Conservation (phyloP, 2,329 filamentous ascomycete genomes). For the Neoscytalidium dimidiatum region DNA sequence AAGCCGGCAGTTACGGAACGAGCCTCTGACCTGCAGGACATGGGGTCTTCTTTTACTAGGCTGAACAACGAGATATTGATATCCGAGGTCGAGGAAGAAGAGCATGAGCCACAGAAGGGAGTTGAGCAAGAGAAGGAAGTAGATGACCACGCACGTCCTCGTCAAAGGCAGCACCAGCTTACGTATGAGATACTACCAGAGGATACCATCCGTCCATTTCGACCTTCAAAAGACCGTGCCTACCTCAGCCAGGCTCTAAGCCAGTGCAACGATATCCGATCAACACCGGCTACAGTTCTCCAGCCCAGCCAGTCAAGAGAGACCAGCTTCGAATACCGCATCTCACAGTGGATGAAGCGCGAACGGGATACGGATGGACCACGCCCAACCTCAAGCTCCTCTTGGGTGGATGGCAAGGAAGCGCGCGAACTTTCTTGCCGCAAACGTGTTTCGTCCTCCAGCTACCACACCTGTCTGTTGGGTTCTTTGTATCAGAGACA, state of each 20-base stretch:
- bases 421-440: neutral
- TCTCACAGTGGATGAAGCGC: constrained; percentile 1
- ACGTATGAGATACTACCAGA: neutral
- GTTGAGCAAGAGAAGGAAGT: neutral
- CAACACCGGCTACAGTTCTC: neutral
- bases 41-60: neutral
- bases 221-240: neutral
- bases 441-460: constrained; percentile 2
- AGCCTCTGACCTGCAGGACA: too few species aligned
- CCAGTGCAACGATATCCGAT: neutral
- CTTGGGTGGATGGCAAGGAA: neutral
- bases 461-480: neutral
- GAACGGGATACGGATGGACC: neutral
- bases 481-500: neutral
- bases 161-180: neutral
- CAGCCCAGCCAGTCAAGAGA: neutral
- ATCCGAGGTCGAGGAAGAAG: neutral
- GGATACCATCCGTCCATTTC: neutral
- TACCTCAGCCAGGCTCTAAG: neutral
- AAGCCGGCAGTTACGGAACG: too few species aligned
- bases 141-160: neutral
- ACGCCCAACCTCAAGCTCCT: neutral
- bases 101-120: too few species aligned
- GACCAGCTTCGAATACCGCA: neutral
- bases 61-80: neutral